Conservation (phyloP, 164 flowering plant genomes). For the Vitis cinerea region DNA sequence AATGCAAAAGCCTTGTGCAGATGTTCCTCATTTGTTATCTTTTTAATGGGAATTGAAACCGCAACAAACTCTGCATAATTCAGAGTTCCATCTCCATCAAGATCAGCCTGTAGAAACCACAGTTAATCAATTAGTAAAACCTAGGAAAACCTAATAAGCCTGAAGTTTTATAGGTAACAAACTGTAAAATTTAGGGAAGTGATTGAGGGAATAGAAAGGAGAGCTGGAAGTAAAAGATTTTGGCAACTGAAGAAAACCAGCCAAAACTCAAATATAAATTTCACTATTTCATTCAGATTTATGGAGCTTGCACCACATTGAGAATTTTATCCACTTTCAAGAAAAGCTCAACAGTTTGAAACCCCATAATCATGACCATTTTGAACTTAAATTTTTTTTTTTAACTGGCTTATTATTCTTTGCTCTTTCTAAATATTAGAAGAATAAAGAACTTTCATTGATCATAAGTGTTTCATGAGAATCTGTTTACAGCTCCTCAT, state of each 20-base stretch:
- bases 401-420: not conserved
- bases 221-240: not conserved
- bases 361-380: not conserved
- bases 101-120: conserved; percentile 51
- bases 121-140: not conserved
- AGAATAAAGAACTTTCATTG: not conserved
- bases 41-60: conserved; percentile 51
- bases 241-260: not conserved
- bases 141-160: not conserved
- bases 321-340: not conserved
- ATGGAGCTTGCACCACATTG: not conserved
- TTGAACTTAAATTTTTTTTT: not conserved
- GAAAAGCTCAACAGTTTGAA: not conserved
- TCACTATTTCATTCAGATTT: not conserved
- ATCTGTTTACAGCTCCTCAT: too few species aligned
- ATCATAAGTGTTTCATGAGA: not conserved
- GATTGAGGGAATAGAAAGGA: not conserved
- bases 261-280: too few species aligned
- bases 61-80: conserved; percentile 67
- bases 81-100: conserved; percentile 55
- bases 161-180: not conserved
- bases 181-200: not conserved
- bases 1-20: conserved; percentile 64
- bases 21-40: conserved; percentile 67
- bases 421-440: not conserved